A percentile compares a stretch with the other conserved stretches of the same genome.
Evolutionary conservation across 176 grass and related monocot species (phyloP).

Genomic region (Hyparrhenia diplandra): DNA sequence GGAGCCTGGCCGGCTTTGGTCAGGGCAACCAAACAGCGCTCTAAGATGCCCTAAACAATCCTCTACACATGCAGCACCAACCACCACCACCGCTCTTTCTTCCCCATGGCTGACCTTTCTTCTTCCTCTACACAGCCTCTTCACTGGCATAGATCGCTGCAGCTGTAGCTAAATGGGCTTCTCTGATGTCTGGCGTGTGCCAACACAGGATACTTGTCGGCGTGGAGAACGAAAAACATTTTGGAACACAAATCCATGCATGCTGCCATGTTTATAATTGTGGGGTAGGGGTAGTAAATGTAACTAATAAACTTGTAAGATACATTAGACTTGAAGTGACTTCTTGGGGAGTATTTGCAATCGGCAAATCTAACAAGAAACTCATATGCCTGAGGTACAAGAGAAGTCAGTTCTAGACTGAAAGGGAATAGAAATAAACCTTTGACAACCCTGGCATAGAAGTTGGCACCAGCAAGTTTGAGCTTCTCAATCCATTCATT

Average conservation of each 20-base stretch:
- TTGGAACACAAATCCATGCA: background rate
- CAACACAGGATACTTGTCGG: background rate
- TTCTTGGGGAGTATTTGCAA: background rate
- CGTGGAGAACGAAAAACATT: background rate
- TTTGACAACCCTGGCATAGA: constrained; percentile 71
- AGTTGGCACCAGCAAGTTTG: constrained; percentile 56
- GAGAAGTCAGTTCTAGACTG: background rate
- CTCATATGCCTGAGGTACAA: constrained; percentile 12
- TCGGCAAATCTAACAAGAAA: background rate
- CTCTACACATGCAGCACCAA: background rate
- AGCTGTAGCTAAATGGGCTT: background rate
- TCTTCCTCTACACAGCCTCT: background rate
- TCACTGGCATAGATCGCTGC: background rate
- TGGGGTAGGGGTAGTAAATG: background rate
- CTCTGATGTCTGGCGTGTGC: background rate
- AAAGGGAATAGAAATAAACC: constrained; percentile 38
- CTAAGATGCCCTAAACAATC: background rate
- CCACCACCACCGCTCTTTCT: background rate
- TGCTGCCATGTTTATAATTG: background rate
- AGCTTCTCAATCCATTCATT: constrained; percentile 79
- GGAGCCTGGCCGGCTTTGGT: too few species aligned
- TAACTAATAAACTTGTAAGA: background rate
- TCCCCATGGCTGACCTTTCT: background rate
- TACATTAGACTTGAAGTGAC: background rate
- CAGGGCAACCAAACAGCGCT: too few species aligned